Conservation (phyloP, 192 early-diverging fungal species). For the Paraglomus brasilianum region DNA sequence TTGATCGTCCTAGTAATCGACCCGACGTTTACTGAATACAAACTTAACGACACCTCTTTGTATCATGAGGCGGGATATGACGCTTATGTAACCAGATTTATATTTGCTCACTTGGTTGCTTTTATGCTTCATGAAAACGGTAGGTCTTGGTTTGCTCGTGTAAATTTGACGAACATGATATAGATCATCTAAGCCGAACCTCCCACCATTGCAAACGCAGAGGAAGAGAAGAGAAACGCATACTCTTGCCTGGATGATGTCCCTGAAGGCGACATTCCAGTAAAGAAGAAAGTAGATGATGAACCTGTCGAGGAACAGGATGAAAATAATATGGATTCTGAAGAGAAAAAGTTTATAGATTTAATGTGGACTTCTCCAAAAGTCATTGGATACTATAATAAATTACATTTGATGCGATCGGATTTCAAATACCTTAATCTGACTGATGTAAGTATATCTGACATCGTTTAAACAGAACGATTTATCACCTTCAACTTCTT, state of each 20-base stretch:
- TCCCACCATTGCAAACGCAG: too few species aligned
- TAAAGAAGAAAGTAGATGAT: not conserved
- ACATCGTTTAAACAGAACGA: not conserved
- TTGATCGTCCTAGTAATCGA: slow-evolving; percentile 43
- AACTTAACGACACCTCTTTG: slow-evolving; percentile 35
- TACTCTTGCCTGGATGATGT: not conserved
- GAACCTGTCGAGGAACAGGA: slow-evolving; percentile 17
- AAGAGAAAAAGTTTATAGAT: slow-evolving; percentile 5
- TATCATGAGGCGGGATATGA: slow-evolving; percentile 94
- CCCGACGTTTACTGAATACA: slow-evolving; percentile 49
- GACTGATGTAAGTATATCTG: slow-evolving; percentile 15
- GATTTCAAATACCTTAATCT: slow-evolving; percentile 62
- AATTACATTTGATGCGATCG: slow-evolving; percentile 66
- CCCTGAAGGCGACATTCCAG: not conserved
- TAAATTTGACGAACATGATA: slow-evolving; percentile 5
- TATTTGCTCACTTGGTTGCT: slow-evolving; percentile 67
- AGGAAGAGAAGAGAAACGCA: not conserved
- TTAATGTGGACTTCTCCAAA: slow-evolving; percentile 18
- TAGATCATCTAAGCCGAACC: not conserved
- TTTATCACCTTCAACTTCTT: not conserved
- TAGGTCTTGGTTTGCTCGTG: not conserved
- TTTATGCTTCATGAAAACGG: slow-evolving; percentile 47
- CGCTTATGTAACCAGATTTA: slow-evolving; percentile 83
- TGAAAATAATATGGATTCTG: not conserved
- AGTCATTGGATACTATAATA: slow-evolving; percentile 49